Evolutionary conservation across 129 eudicot species (phyloP).

Genomic region (Tanacetum coccineum): DNA sequence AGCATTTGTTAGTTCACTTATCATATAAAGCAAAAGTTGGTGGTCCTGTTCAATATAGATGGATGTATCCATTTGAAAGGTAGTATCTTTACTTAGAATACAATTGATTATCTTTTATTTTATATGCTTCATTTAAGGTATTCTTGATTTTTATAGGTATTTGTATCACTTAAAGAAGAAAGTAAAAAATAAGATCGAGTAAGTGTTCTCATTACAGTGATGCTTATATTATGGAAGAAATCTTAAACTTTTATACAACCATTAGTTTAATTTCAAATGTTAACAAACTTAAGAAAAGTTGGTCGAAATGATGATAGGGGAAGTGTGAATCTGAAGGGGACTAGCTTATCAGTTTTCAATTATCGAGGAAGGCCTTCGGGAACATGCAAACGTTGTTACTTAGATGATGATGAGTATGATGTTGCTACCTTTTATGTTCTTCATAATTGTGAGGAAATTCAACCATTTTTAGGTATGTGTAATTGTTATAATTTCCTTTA

Average conservation of each 20-base stretch:
- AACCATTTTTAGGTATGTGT: not conserved
- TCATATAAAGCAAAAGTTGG: no score
- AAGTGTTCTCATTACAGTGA: no score
- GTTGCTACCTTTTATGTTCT: slow-evolving; percentile 4
- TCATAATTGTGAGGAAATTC: not conserved
- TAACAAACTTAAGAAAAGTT: not conserved
- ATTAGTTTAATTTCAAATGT: no score
- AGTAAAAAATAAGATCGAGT: no score
- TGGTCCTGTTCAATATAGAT: slow-evolving; percentile 15
- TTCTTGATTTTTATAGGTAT: not conserved
- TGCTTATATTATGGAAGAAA: slow-evolving; percentile 6
- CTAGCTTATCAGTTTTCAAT: slow-evolving; percentile 6
- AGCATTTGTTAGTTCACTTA: slow-evolving; percentile 18
- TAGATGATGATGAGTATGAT: not conserved
- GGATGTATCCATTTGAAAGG: slow-evolving; percentile 22
- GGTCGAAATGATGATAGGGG: slow-evolving; percentile 13
- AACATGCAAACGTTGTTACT: not conserved
- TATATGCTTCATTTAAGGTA: no score
- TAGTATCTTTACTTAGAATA: no score
- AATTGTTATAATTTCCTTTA: no score
- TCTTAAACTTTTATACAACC: no score
- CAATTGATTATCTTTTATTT: no score
- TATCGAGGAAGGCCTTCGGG: not conserved
- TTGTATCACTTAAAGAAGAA: slow-evolving; percentile 2
- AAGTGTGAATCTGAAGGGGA: not conserved